Evolutionary conservation across 1,284 basidiomycete genomes (phyloP).

Genomic region (Ustilago xerochloae): DNA sequence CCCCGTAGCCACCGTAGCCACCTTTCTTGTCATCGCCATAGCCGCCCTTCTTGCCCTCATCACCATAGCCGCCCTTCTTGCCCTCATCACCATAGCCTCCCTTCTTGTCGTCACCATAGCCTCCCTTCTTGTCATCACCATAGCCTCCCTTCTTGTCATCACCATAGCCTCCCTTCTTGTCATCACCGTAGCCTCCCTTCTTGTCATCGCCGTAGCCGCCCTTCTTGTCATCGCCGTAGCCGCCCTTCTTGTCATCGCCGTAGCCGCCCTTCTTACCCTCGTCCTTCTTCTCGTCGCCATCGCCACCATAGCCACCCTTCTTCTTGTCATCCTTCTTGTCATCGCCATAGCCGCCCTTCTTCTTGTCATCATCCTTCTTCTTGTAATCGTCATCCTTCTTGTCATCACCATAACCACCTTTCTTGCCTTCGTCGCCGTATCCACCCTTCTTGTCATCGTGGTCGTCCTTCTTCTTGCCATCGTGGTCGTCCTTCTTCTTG

Average conservation of each 20-base stretch:
- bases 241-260: conserved; percentile 2
- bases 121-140: conserved; percentile 7
- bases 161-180: conserved; percentile 3
- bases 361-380: conserved; percentile 4
- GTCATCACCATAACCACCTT: neutral
- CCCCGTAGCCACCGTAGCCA: neutral
- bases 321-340: conserved; percentile 11
- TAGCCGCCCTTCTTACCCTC: conserved; percentile 9
- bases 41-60: conserved; percentile 3
- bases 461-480: neutral
- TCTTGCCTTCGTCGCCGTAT: conserved; percentile 3
- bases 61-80: too few relatives aligned
- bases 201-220: conserved; percentile 4
- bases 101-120: conserved; percentile 4
- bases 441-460: conserved; percentile 15
- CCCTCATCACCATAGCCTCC: too few relatives aligned
- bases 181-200: conserved; percentile 1
- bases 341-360: conserved; percentile 6
- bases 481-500: conserved; percentile 1
- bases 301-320: conserved; percentile 7
- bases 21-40: conserved; percentile 2
- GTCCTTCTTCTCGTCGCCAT: conserved; percentile 3
- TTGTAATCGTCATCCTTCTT: conserved; percentile 9
- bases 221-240: conserved; percentile 6
- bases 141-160: conserved; percentile 6